phyloP scores from a whole-genome alignment of 1,284 basidiomycete species.

The Microstroma glucosiphilum region DNA sequence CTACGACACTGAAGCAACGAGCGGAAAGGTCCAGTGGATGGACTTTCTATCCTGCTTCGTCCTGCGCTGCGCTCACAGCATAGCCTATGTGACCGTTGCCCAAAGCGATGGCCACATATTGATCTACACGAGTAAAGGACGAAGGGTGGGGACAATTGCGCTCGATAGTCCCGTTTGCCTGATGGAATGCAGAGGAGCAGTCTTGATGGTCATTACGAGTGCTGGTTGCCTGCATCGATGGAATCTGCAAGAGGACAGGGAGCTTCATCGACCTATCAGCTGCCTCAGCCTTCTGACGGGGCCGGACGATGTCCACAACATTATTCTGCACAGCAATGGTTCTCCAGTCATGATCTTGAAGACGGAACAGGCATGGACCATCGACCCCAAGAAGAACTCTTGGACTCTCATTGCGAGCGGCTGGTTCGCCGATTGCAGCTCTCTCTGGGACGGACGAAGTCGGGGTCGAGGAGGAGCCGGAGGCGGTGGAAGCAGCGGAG shows the following conservation, averaged over 20 bases:
- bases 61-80: constrained; percentile 63
- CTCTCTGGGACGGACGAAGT: constrained; percentile 27
- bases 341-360: constrained; percentile 52
- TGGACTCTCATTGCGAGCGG: constrained; percentile 38
- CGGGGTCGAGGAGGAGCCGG: constrained; percentile 12
- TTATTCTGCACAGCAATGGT: constrained; percentile 39
- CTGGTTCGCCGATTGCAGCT: constrained; percentile 34
- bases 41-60: constrained; percentile 73
- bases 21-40: constrained; percentile 66
- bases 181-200: constrained; percentile 27
- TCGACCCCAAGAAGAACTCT: constrained; percentile 32
- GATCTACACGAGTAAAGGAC: constrained; percentile 38
- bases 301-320: constrained; percentile 23
- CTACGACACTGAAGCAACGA: background rate
- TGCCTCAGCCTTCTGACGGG: constrained; percentile 23
- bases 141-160: constrained; percentile 25
- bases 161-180: constrained; percentile 30
- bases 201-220: constrained; percentile 33
- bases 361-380: constrained; percentile 34
- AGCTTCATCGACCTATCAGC: constrained; percentile 29
- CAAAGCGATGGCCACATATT: constrained; percentile 32
- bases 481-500: too few species aligned
- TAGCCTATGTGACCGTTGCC: constrained; percentile 62
- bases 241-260: constrained; percentile 28
- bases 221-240: constrained; percentile 37